These are phyloP conservation scores for grape (Vitis vinifera) DNA, from an alignment of 164 flowering plant species.

Conservation along the genomic window DNA sequence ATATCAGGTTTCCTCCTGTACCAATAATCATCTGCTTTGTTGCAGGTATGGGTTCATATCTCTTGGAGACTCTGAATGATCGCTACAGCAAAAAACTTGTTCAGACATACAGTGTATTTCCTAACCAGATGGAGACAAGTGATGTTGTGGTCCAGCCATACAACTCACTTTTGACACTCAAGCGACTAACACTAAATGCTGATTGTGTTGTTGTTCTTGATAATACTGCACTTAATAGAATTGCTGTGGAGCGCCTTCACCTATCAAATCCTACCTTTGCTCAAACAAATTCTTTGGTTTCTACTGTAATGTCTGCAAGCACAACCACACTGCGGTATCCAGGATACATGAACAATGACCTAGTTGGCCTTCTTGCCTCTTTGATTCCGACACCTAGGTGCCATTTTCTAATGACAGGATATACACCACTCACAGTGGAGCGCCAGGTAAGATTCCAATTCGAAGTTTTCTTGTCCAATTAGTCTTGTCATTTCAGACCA, in stretches of 20 bases:
- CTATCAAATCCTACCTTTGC: constrained; percentile 89
- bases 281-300: constrained; percentile 95
- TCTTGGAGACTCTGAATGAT: constrained; percentile 95
- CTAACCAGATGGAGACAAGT: constrained; percentile 99
- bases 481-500: too few species aligned
- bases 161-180: constrained; percentile 95
- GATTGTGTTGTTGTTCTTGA: constrained; percentile 99
- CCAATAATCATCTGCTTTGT: constrained; percentile 6
- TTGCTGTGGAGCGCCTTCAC: constrained; percentile 97
- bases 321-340: constrained; percentile 98
- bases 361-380: constrained; percentile 99
- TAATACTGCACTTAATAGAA: constrained; percentile 93
- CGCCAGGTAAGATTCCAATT: constrained; percentile 62
- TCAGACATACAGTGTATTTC: constrained; percentile 98
- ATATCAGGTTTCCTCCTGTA: neutral
- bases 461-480: neutral
- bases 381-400: constrained; percentile 98
- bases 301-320: constrained; percentile 99
- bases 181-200: constrained; percentile 92
- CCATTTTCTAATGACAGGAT: constrained; percentile 99
- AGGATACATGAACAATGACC: constrained; percentile 99
- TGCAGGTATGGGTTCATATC: constrained; percentile 98
- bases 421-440: constrained; percentile 98
- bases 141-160: constrained; percentile 99
- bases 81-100: constrained; percentile 98